Percentiles rank a stretch among this genome's conserved stretches.
Evolutionary conservation across 225 moss, liverwort and hornwort species (phyloP).

Genomic region (Marchantia paleacea): DNA sequence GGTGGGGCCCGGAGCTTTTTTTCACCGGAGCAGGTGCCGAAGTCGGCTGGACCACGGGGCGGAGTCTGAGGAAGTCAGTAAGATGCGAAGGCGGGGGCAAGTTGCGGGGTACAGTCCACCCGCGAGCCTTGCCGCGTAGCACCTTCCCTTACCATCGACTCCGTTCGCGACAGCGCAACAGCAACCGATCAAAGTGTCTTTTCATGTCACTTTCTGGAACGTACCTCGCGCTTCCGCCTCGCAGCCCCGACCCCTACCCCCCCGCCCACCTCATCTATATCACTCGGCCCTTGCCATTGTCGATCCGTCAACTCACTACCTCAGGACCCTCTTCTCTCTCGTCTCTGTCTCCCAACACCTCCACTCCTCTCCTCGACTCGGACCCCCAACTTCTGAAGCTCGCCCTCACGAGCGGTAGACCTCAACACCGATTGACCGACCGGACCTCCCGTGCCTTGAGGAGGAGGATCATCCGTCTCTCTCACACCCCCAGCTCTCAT

Average conservation of each 20-base stretch:
- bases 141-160: constrained; percentile 5
- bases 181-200: neutral
- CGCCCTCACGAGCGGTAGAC: neutral
- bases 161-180: constrained; percentile 12
- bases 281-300: neutral
- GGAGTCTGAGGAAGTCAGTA: neutral
- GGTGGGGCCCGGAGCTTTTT: neutral
- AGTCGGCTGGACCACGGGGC: neutral
- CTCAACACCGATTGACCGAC: too few relatives aligned
- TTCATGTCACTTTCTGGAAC: constrained; percentile 3
- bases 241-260: too few relatives aligned
- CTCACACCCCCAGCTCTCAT: too few relatives aligned
- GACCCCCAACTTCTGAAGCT: neutral
- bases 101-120: neutral
- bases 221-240: neutral
- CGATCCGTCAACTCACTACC: neutral
- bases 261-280: neutral
- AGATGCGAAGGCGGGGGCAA: neutral
- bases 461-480: too few relatives aligned
- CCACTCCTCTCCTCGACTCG: too few relatives aligned
- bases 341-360: too few relatives aligned
- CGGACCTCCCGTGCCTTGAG: too few relatives aligned
- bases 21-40: constrained; percentile 5
- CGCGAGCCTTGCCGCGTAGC: constrained; percentile 1
- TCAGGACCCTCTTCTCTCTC: too few relatives aligned